These are phyloP conservation scores for Mycena leptocephala DNA, from an alignment of 768 basidiomycete species.

Conservation along the genomic window DNA sequence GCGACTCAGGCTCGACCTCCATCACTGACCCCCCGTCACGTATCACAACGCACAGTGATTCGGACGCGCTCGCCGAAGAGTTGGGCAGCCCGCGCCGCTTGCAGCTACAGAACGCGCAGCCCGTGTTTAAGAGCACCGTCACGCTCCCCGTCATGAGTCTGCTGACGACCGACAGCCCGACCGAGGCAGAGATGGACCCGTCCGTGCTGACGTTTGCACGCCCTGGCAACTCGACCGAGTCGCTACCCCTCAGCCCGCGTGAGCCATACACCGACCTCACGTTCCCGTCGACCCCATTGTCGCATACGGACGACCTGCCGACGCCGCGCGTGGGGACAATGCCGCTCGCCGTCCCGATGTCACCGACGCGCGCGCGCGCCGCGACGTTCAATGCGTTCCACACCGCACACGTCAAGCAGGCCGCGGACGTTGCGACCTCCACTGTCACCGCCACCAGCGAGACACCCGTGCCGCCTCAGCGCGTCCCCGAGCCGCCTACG, in stretches of 20 bases:
- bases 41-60: constrained; percentile 49
- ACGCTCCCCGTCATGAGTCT: constrained; percentile 52
- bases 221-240: constrained; percentile 85
- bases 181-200: constrained; percentile 77
- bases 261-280: constrained; percentile 30
- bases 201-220: constrained; percentile 85
- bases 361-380: constrained; percentile 34
- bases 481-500: constrained; percentile 9
- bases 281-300: constrained; percentile 38
- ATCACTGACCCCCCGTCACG: constrained; percentile 68
- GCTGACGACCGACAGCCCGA: constrained; percentile 58
- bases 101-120: constrained; percentile 38
- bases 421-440: background rate
- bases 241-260: constrained; percentile 58
- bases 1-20: constrained; percentile 60
- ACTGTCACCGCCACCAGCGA: background rate
- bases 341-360: constrained; percentile 23
- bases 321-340: constrained; percentile 50
- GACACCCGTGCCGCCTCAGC: too few relatives aligned
- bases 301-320: constrained; percentile 47
- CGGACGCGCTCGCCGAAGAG: constrained; percentile 34
- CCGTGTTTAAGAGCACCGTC: constrained; percentile 49
- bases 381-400: constrained; percentile 38
- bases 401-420: constrained; percentile 19
- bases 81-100: constrained; percentile 45